Conservation (phyloP, 371 early-diverging fungal genomes). For the Mucor saturninus region DNA sequence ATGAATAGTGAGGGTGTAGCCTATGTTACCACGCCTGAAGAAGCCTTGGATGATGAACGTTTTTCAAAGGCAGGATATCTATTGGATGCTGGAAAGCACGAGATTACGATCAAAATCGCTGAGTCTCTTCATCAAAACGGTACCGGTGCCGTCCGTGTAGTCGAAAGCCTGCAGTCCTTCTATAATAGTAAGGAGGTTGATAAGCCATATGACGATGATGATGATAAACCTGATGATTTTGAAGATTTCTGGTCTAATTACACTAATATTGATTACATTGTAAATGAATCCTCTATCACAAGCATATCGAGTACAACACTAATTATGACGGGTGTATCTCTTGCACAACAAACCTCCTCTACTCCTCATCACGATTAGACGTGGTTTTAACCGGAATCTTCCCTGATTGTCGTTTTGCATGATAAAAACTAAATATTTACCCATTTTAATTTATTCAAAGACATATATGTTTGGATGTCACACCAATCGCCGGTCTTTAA, state of each 20-base stretch:
- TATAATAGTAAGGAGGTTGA: conserved; percentile 29
- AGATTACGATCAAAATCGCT: conserved; percentile 38
- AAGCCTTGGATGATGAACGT: too few relatives aligned
- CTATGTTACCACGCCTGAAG: not conserved
- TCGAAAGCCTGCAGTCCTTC: conserved; percentile 34
- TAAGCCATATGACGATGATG: conserved; percentile 1
- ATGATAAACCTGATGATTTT: not conserved
- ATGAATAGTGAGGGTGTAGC: conserved; percentile 3
- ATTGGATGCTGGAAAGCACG: conserved; percentile 29
- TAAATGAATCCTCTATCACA: too few relatives aligned
- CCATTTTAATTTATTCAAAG: too few relatives aligned
- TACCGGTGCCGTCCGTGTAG: conserved; percentile 40
- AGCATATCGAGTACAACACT: too few relatives aligned
- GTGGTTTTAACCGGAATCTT: too few relatives aligned
- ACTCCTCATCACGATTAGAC: too few relatives aligned
- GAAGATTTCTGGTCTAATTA: not conserved
- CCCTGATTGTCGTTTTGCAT: too few relatives aligned
- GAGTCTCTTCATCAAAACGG: conserved; percentile 31
- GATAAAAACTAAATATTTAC: too few relatives aligned
- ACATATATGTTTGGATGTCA: not conserved
- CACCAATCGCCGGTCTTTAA: not conserved
- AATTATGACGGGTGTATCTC: too few relatives aligned
- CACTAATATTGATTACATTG: too few relatives aligned
- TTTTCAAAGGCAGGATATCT: too few relatives aligned
- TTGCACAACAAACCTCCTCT: too few relatives aligned